Conservation (phyloP, 2,329 filamentous ascomycete species). For the Fusarium nelsonii region DNA sequence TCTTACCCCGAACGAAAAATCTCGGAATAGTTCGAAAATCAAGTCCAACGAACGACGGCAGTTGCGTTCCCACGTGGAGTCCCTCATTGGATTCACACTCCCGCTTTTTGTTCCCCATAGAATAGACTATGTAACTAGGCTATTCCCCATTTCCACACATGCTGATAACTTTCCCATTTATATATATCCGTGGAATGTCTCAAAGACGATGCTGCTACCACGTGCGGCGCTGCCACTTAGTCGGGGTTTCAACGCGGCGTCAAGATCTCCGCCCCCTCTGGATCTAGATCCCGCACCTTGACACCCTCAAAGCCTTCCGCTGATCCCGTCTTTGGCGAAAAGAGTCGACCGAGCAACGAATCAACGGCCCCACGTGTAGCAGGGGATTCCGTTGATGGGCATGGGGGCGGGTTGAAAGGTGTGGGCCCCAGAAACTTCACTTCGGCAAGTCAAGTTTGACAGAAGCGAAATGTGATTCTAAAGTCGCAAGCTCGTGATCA, state of each 20-base stretch:
- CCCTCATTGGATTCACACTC: slow-evolving; percentile 41
- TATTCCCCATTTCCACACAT: slow-evolving; percentile 6
- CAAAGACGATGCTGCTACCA: slow-evolving; percentile 19
- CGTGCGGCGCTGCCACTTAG: slow-evolving; percentile 18
- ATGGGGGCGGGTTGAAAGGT: slow-evolving; percentile 23
- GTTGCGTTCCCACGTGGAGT: slow-evolving; percentile 42
- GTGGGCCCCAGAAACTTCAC: slow-evolving; percentile 24
- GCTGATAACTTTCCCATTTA: slow-evolving; percentile 8
- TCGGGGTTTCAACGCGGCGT: slow-evolving; percentile 1
- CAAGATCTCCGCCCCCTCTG: background rate
- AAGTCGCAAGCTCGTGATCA: slow-evolving; percentile 12
- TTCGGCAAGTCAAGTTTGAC: slow-evolving; percentile 35
- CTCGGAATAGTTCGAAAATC: background rate
- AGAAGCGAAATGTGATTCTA: slow-evolving; percentile 35
- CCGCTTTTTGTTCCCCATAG: slow-evolving; percentile 18
- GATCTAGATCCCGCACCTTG: slow-evolving; percentile 17
- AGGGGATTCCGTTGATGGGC: slow-evolving; percentile 23
- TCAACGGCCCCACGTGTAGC: slow-evolving; percentile 50
- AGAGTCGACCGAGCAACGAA: slow-evolving; percentile 41
- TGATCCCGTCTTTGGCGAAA: slow-evolving; percentile 24
- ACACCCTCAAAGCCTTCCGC: slow-evolving; percentile 5
- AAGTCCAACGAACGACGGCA: slow-evolving; percentile 31
- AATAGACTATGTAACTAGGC: slow-evolving; percentile 6
- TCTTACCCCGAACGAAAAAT: slow-evolving; percentile 1
- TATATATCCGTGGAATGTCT: background rate